phyloP scores from a whole-genome alignment of 768 basidiomycete species.

The Rhodotorula kratochvilovae region DNA sequence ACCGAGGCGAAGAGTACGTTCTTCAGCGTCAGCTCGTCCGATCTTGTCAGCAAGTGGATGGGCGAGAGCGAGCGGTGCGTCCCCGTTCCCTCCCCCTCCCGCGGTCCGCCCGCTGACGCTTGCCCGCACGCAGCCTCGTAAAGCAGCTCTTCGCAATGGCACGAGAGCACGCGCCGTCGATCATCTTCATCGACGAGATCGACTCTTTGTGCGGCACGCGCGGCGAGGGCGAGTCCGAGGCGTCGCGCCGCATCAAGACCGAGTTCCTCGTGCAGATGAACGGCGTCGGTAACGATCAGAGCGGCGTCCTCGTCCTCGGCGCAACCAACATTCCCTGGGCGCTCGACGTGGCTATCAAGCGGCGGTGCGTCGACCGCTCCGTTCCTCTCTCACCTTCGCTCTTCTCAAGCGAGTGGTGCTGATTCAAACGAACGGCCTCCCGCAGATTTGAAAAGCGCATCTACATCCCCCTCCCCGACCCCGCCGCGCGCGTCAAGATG shows the following conservation, averaged over 20 bases:
- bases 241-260: constrained; percentile 93
- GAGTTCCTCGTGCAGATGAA: constrained; percentile 94
- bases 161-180: constrained; percentile 89
- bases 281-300: constrained; percentile 95
- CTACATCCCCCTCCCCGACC: constrained; percentile 92
- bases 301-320: constrained; percentile 89
- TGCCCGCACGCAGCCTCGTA: constrained; percentile 58
- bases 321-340: constrained; percentile 99
- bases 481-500: constrained; percentile 87
- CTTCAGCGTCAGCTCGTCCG: constrained; percentile 90
- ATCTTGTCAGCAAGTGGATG: constrained; percentile 99
- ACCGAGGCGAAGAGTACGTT: constrained; percentile 99
- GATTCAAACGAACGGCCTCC: not conserved
- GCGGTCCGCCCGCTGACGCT: not conserved
- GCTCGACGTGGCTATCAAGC: constrained; percentile 83
- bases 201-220: constrained; percentile 92
- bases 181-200: constrained; percentile 98
- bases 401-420: not conserved
- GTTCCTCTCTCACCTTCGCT: not conserved
- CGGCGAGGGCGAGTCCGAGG: constrained; percentile 95
- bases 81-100: not conserved
- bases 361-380: constrained; percentile 57
- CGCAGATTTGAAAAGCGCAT: constrained; percentile 91
- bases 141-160: constrained; percentile 96
- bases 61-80: constrained; percentile 91